Evolutionary conservation across 2,329 filamentous ascomycete species (phyloP).

Genomic region (Myotisia sp.): DNA sequence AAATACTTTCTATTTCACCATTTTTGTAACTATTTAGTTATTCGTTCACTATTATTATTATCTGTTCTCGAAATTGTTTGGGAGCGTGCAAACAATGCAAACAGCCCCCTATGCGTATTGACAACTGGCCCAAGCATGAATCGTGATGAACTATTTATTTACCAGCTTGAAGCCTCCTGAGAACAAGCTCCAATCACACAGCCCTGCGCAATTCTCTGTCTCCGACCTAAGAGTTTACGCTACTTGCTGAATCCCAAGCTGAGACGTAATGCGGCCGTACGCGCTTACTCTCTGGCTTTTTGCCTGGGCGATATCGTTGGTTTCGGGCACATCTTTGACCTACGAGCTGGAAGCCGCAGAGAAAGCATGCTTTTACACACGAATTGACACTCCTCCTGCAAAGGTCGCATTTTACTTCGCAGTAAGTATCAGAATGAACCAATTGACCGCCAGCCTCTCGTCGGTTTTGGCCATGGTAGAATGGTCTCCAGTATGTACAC

Average conservation of each 20-base stretch:
- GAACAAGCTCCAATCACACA: too few species aligned
- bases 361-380: constrained; percentile 86
- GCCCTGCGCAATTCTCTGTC: too few species aligned
- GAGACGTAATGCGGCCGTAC: constrained; percentile 47
- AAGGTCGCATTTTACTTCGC: constrained; percentile 99
- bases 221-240: too few species aligned
- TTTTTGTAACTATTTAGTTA: too few species aligned
- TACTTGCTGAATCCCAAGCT: too few species aligned
- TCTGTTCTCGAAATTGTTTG: too few species aligned
- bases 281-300: constrained; percentile 52
- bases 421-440: constrained; percentile 46
- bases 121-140: too few species aligned
- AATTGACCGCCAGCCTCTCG: background rate
- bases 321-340: constrained; percentile 78
- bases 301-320: constrained; percentile 55
- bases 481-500: background rate
- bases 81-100: constrained; percentile 5
- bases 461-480: constrained; percentile 1
- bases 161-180: too few species aligned
- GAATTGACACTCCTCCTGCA: constrained; percentile 59
- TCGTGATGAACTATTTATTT: too few species aligned
- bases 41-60: too few species aligned
- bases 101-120: constrained; percentile 1
- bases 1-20: too few species aligned
- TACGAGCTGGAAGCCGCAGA: constrained; percentile 85